Base-by-base conservation (phyloP, 306 rosid genomes). In the Rubus parviflorus region DNA sequence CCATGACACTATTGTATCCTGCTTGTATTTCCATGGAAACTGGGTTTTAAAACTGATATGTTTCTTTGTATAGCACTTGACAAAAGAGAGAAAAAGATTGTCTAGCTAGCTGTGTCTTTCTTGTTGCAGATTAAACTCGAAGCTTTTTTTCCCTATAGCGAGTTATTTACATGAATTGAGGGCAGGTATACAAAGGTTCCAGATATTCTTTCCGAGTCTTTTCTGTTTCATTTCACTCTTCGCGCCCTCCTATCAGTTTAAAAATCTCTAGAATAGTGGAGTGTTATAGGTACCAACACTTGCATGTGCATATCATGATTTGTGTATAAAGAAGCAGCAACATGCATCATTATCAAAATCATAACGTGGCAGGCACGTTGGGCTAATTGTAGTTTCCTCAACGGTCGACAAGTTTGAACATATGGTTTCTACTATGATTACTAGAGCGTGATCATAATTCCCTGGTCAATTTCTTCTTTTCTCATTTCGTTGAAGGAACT, bases 21-120 rank as follows among this genome's bases (percentile, higher is more conserved):
- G 68, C 68, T 74, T 64, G 58, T 60, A 19, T 47, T 2, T 8
- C 70, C 71, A 13, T 77, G 58, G 67, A 61, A 37, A 63, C 47
- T 25, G 62, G 68, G 49, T n/a, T 79, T 72, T 51, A 25, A 14
- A 11, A 17, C 41, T 51, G 67, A 40, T 69, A 46, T 35, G 20
- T 41, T 22, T 19, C 25, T 42, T 19, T 13, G 15, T 51, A 15
- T 66, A 42, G 71, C 13, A n/a, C 71, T 42, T 41, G 4, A 3
- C 30, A 14, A 25, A 22, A 42, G 49, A 14, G 15, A 11, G 51
- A 72, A 16, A 11, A 2, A 73, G 42, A 54, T 57, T 4, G 67
- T 42, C 17, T 62, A 2, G 68, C 25, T 68, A 15, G 60, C 43
- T 47, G 23, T 47, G 25, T 16, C 20, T 25, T 23, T 49, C 38